Evolutionary conservation across 1,139 yeast genomes (phyloP).

Genomic region (Candida sp.): DNA sequence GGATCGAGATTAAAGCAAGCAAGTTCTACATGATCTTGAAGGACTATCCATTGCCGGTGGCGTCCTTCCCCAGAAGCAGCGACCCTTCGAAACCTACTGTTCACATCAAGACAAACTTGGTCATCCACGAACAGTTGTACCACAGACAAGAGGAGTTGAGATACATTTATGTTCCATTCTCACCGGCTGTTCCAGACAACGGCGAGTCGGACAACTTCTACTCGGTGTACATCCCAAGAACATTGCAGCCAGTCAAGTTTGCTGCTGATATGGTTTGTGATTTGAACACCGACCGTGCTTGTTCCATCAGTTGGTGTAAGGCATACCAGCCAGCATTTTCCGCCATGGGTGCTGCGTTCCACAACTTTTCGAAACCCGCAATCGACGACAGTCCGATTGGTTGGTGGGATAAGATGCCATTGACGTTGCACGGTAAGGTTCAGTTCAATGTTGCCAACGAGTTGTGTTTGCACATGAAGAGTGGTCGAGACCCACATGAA

Average conservation of each 20-base stretch:
- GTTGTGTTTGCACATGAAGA: constrained; percentile 58
- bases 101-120: constrained; percentile 38
- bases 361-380: constrained; percentile 68
- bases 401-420: constrained; percentile 59
- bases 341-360: constrained; percentile 46
- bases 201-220: constrained; percentile 40
- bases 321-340: constrained; percentile 44
- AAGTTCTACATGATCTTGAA: constrained; percentile 36
- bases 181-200: constrained; percentile 38
- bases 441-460: constrained; percentile 58
- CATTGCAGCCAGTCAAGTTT: constrained; percentile 49
- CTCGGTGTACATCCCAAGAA: constrained; percentile 44
- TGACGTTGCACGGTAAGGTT: constrained; percentile 50
- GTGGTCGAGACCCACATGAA: constrained; percentile 78
- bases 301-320: constrained; percentile 49
- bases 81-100: constrained; percentile 31
- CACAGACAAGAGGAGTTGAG: constrained; percentile 45
- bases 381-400: constrained; percentile 90
- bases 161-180: constrained; percentile 48
- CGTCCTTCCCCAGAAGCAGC: constrained; percentile 41
- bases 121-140: constrained; percentile 47
- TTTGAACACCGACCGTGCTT: constrained; percentile 40
- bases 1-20: constrained; percentile 30
- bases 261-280: constrained; percentile 39
- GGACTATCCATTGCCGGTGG: constrained; percentile 48